phyloP scores from a whole-genome alignment of 768 basidiomycete species.

The Hygrocybe punicea region DNA sequence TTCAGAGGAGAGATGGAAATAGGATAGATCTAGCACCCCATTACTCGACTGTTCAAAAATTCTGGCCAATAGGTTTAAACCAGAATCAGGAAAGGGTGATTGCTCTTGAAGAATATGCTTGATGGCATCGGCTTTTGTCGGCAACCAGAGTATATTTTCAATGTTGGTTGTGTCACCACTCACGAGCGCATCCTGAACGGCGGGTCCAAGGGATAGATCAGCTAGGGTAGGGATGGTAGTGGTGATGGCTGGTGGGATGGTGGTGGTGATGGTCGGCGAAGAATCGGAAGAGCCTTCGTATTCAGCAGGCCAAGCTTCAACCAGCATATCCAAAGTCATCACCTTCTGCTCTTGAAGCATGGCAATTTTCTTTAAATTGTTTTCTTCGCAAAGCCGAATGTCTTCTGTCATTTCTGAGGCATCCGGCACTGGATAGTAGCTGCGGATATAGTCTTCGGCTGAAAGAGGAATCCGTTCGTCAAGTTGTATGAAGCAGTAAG shows the following conservation, averaged over 20 bases:
- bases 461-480: background rate
- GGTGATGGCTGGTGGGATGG: background rate
- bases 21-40: slow-evolving; percentile 25
- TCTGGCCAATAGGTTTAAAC: slow-evolving; percentile 21
- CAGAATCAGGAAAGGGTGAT: slow-evolving; percentile 26
- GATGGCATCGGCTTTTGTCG: slow-evolving; percentile 25
- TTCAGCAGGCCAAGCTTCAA: slow-evolving; percentile 6
- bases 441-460: slow-evolving; percentile 4
- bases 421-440: slow-evolving; percentile 3
- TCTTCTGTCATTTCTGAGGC: background rate
- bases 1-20: slow-evolving; percentile 17
- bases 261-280: background rate
- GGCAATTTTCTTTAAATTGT: background rate
- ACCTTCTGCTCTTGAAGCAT: background rate
- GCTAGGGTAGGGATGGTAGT: slow-evolving; percentile 22
- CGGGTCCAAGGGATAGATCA: slow-evolving; percentile 26
- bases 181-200: slow-evolving; percentile 24
- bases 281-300: background rate
- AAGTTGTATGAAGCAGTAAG: background rate
- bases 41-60: slow-evolving; percentile 14
- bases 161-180: slow-evolving; percentile 21
- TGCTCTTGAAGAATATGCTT: slow-evolving; percentile 15
- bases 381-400: background rate
- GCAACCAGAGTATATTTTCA: slow-evolving; percentile 29
- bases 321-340: slow-evolving; percentile 3